Evolutionary conservation across 2,329 filamentous ascomycete genomes (phyloP), one percentile per base, ranked within the genome.

Genomic region (Microthyrium microscopicum): DNA sequence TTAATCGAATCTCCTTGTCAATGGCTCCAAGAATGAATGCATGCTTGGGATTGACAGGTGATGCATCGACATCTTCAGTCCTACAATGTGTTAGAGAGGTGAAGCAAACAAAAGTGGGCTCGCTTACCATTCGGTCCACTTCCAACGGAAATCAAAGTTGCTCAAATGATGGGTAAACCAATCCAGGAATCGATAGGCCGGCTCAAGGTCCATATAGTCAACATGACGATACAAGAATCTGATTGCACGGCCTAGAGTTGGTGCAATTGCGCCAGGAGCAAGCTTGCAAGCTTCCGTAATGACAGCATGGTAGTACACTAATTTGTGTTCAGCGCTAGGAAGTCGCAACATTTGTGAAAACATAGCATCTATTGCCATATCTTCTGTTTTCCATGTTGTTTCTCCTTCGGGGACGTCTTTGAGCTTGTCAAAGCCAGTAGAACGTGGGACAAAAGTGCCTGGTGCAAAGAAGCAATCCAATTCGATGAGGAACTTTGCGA

Each of bases 111-210:
- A 7, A 9, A 17, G 3, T 9, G 20, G 17, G 13, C 12, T 15
- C 13, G 57, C 64, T 46, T 54, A 72, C 89, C 89, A 98, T 58
- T 98, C 89, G 12, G 79, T 77, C 89, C 89, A 98, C 57, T 95
- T 95, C 89, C 89, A 98, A 7, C 89, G 89, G 53, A 95, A 98
- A 34, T 92, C 89, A 51, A 98, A 98, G 60, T 98, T 98, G 59
- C 85, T 94, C 43, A 98, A 61, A 60, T 98, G 89, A 53, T 98
- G 89, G 13, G 87, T 72, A 50, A 98, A 98, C 89, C 89, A 98
- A 53, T 95, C 87, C 50, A 93, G 65, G 57, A 95, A 95, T 18
- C 89, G 73, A 47, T 85, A 78, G 36, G 65, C 69, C 27, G 98
- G 61, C 56, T 95, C 85, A 30, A 94, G 63, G 49, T 98, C 89